These are phyloP conservation scores for Zychaea mexicana DNA, from an alignment of 371 early-diverging fungal genomes.

Conservation along the genomic window DNA sequence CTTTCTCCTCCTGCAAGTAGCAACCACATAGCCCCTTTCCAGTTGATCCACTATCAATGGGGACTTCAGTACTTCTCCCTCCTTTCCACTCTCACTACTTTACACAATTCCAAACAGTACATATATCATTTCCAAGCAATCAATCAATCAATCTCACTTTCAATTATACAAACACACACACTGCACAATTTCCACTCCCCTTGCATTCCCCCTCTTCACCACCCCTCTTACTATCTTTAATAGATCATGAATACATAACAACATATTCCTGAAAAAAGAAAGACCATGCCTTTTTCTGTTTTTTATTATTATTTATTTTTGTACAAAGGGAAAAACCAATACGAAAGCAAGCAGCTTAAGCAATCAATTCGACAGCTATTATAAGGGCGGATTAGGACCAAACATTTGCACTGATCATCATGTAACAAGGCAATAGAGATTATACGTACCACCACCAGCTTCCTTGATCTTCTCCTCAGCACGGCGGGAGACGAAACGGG, in stretches of 20 bases:
- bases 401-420: too few species aligned
- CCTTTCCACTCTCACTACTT: conserved; percentile 70
- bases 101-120: conserved; percentile 21
- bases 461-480: conserved; percentile 99
- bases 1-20: background rate
- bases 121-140: too few species aligned
- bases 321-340: background rate
- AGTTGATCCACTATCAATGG: too few species aligned
- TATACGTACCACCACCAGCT: conserved; percentile 87
- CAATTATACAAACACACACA: too few species aligned
- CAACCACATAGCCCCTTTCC: too few species aligned
- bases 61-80: too few species aligned
- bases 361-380: conserved; percentile 52
- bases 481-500: conserved; percentile 91
- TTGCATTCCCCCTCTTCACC: too few species aligned
- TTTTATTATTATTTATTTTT: conserved; percentile 1
- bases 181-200: too few species aligned
- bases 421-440: background rate
- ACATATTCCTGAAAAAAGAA: background rate
- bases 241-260: background rate
- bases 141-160: too few species aligned
- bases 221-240: too few species aligned
- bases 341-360: conserved; percentile 27
- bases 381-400: background rate
- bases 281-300: conserved; percentile 8